A percentile compares a stretch with the other conserved stretches of the same genome.
Conservation (phyloP, 192 early-diverging fungal genomes). For the Mortierella alpina region DNA sequence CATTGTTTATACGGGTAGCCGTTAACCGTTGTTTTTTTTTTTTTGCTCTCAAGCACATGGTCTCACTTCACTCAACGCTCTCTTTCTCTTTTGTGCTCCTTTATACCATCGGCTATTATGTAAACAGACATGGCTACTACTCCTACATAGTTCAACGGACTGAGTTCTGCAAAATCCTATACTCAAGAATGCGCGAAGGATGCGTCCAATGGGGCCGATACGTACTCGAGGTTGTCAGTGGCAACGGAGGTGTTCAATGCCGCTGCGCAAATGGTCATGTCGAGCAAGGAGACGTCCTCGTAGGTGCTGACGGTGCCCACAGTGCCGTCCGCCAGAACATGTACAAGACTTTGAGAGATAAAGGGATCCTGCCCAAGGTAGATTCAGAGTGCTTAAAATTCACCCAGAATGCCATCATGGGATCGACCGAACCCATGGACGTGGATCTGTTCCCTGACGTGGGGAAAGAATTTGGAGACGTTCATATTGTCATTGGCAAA, state of each 20-base stretch:
- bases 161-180: slow-evolving; percentile 9
- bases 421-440: slow-evolving; percentile 10
- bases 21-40: not conserved
- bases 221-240: slow-evolving; percentile 13
- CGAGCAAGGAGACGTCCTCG: slow-evolving; percentile 20
- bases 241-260: slow-evolving; percentile 6
- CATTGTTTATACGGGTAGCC: not conserved
- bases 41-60: not conserved
- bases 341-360: slow-evolving; percentile 2
- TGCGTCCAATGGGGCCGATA: slow-evolving; percentile 8
- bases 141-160: slow-evolving; percentile 9
- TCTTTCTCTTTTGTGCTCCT: not conserved
- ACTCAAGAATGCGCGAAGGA: not conserved
- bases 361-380: slow-evolving; percentile 6
- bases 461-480: slow-evolving; percentile 4
- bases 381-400: slow-evolving; percentile 9
- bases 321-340: slow-evolving; percentile 24
- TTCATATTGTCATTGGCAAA: slow-evolving; percentile 20
- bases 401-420: slow-evolving; percentile 20
- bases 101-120: not conserved
- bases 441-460: not conserved
- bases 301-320: slow-evolving; percentile 41
- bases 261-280: slow-evolving; percentile 11
- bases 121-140: slow-evolving; percentile 5
- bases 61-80: not conserved